Base-by-base conservation (phyloP, 208 protist species). In the Trypanosoma theileri region DNA sequence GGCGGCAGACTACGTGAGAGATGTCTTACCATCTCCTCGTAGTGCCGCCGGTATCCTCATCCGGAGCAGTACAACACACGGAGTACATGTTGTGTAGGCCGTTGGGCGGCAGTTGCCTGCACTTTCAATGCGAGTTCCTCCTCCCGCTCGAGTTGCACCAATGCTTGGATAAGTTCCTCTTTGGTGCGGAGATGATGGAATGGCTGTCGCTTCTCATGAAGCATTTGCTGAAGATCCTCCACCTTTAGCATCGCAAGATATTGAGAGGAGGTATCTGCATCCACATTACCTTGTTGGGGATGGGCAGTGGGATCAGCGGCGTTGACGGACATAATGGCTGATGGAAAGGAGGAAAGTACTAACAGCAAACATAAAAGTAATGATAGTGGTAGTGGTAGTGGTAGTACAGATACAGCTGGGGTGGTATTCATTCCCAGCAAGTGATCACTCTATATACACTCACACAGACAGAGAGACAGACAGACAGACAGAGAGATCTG, bases 1-100 rank as follows among this genome's bases (percentile, higher is more conserved):
- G 71, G 71, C 65, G 71, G 59, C 63, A 76, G 40, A n/a, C 59
- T 65, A 59, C 71, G 71, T 50, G 31, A 21, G 57, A 91, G 59
- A 53, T 84, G 55, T 35, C 74, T 56, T 59, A 66, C 79, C 40
- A 86, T 71, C 22, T 91, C 79, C 42, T 88, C 82, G 75, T 87
- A 91, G 77, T 91, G 83, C 80, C 85, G 84, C 75, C 77, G 77
- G 73, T 91, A 91, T 28, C 85, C 85, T 88, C 85, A 91, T 50
- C 85, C 85, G 31, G 78, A 88, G 59, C 85, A 91, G 67, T 87
- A 91, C 66, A 80, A 63, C 58, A 91, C 81, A 40, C 63, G 71
- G 0, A 76, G 56, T 31, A 65, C 59, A 31, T 69, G 71, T 24
- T 42, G 59, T 26, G n/a, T 48, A 0, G 48, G 16, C 12, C 28